Conservation (phyloP, 148 eudicot genomes). For the Vaccinium corymbosum region DNA sequence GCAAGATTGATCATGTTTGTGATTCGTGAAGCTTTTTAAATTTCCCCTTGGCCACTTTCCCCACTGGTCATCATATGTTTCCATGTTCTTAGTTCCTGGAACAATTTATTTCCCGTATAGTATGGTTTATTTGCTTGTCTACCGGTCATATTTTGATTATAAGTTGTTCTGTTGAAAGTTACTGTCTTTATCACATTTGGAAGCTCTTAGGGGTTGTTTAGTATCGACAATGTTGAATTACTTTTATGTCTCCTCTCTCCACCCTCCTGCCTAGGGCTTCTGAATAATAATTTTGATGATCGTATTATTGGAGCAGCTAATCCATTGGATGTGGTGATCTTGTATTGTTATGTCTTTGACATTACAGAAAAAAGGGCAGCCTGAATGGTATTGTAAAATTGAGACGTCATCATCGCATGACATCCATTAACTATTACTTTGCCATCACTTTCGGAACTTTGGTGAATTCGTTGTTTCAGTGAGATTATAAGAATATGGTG, state of each 20-base stretch:
- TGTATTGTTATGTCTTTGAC: background rate
- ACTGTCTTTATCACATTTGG: background rate
- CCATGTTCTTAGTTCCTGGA: background rate
- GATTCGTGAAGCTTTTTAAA: background rate
- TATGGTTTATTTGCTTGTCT: background rate
- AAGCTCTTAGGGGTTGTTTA: background rate
- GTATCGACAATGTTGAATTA: background rate
- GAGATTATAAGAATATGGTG: no score
- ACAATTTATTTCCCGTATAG: background rate
- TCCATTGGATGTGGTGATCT: background rate
- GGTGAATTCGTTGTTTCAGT: background rate
- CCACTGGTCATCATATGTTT: background rate
- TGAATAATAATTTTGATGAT: background rate
- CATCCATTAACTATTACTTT: background rate
- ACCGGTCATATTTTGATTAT: background rate
- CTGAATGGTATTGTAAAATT: background rate
- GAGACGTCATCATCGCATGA: background rate
- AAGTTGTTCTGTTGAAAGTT: constrained; percentile 2
- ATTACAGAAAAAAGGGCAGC: background rate
- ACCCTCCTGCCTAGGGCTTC: background rate
- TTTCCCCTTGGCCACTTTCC: background rate
- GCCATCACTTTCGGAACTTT: background rate
- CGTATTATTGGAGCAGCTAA: background rate
- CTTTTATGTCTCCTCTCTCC: background rate
- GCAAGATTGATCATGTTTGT: background rate